Conservation (phyloP, 208 protist genomes). For the Trypanosoma caninum region DNA sequence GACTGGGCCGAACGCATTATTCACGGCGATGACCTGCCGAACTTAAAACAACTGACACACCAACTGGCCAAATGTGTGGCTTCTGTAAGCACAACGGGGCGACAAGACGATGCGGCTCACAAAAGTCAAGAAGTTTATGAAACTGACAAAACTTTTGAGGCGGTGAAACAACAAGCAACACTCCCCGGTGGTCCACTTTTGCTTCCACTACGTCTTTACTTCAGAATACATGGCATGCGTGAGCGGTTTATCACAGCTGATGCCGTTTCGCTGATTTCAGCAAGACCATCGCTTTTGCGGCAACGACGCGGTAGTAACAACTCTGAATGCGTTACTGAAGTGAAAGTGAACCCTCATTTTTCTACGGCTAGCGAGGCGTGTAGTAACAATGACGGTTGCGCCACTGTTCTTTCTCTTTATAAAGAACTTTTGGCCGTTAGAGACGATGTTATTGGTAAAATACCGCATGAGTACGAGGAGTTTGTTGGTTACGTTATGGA, state of each 20-base stretch:
- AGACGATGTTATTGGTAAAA: neutral
- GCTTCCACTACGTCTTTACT: constrained; percentile 12
- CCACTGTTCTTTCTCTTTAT: neutral
- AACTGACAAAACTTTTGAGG: neutral
- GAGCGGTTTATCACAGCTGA: constrained; percentile 4
- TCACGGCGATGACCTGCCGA: neutral
- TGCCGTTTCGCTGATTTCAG: neutral
- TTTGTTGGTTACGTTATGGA: constrained; percentile 23
- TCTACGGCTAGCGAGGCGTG: neutral
- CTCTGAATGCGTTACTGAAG: too few relatives aligned
- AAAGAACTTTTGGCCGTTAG: neutral
- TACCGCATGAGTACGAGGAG: neutral
- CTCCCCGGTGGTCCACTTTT: neutral
- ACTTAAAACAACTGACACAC: constrained; percentile 3
- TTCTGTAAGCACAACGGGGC: neutral
- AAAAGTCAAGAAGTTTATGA: too few relatives aligned
- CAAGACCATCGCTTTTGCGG: neutral
- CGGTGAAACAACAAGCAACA: neutral
- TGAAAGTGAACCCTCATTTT: too few relatives aligned
- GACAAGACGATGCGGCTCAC: too few relatives aligned
- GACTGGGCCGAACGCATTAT: constrained; percentile 15
- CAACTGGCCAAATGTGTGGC: neutral
- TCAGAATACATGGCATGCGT: neutral
- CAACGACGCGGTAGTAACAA: neutral
- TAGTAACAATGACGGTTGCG: neutral